These are phyloP conservation scores for Lepidium africanum DNA, from an alignment of 345 rosid genomes.

Conservation along the genomic window DNA sequence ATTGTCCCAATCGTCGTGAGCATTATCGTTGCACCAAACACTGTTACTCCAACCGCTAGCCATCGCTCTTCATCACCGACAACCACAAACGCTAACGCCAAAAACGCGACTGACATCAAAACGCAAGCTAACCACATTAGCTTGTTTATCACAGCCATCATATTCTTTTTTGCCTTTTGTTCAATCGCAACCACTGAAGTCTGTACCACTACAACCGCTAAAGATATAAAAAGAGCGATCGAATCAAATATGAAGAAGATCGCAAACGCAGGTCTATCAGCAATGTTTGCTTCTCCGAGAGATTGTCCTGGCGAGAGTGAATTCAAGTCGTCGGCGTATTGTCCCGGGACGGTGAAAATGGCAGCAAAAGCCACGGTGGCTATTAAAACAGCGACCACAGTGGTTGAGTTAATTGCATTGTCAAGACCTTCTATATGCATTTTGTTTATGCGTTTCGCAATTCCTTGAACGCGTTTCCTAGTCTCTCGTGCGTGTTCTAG, in stretches of 20 bases:
- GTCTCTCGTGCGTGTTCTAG: conserved; percentile 90
- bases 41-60: conserved; percentile 75
- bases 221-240: conserved; percentile 79
- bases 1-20: conserved; percentile 84
- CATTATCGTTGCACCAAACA: conserved; percentile 76
- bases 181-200: conserved; percentile 92
- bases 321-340: conserved; percentile 48
- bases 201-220: conserved; percentile 91
- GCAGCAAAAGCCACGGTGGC: conserved; percentile 96
- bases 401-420: conserved; percentile 91
- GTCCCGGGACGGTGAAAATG: conserved; percentile 88
- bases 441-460: conserved; percentile 76
- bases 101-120: conserved; percentile 66
- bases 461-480: conserved; percentile 74
- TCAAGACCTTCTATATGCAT: conserved; percentile 89
- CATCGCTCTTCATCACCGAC: conserved; percentile 68
- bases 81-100: conserved; percentile 73
- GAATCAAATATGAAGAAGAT: conserved; percentile 84
- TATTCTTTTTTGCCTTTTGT: conserved; percentile 86
- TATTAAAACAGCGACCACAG: conserved; percentile 87
- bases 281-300: conserved; percentile 78
- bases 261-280: conserved; percentile 54
- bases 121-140: conserved; percentile 94
- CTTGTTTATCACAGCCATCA: conserved; percentile 94
- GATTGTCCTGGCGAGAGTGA: conserved; percentile 37